phyloP scores from a whole-genome alignment of 768 basidiomycete genomes.

The Leucocoprinus leucothites region DNA sequence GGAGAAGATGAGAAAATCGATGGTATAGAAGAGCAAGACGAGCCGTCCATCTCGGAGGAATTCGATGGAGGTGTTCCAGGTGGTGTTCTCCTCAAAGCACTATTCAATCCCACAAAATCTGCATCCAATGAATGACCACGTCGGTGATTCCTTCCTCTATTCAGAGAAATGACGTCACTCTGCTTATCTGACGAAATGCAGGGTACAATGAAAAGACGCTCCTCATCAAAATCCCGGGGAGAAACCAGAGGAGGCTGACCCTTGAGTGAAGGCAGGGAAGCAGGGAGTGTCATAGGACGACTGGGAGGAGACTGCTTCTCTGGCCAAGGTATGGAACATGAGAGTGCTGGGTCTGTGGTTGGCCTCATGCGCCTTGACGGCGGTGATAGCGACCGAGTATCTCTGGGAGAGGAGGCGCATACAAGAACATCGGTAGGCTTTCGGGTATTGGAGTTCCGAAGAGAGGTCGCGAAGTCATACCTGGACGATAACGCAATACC shows the following conservation, averaged over 20 bases:
- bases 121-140: constrained; percentile 54
- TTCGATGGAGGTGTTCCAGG: constrained; percentile 39
- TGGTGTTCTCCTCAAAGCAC: constrained; percentile 41
- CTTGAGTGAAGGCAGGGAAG: constrained; percentile 6
- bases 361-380: background rate
- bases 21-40: constrained; percentile 10
- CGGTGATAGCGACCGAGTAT: constrained; percentile 47
- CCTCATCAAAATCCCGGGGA: constrained; percentile 43
- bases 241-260: constrained; percentile 37
- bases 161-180: constrained; percentile 16
- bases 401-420: constrained; percentile 13
- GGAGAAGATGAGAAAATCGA: constrained; percentile 19
- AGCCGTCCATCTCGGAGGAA: background rate
- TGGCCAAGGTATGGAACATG: constrained; percentile 42
- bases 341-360: constrained; percentile 14
- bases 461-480: constrained; percentile 55
- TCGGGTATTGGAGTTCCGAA: constrained; percentile 37
- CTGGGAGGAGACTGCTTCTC: constrained; percentile 20
- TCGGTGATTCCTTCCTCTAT: constrained; percentile 45
- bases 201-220: constrained; percentile 20
- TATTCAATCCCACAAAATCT: constrained; percentile 22
- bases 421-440: constrained; percentile 6
- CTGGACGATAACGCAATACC: constrained; percentile 45
- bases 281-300: constrained; percentile 6
- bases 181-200: constrained; percentile 25